A percentile compares a stretch with the other conserved stretches of the same genome.
Conservation (phyloP, 179 eudicot species). For the Spergularia azorica region DNA sequence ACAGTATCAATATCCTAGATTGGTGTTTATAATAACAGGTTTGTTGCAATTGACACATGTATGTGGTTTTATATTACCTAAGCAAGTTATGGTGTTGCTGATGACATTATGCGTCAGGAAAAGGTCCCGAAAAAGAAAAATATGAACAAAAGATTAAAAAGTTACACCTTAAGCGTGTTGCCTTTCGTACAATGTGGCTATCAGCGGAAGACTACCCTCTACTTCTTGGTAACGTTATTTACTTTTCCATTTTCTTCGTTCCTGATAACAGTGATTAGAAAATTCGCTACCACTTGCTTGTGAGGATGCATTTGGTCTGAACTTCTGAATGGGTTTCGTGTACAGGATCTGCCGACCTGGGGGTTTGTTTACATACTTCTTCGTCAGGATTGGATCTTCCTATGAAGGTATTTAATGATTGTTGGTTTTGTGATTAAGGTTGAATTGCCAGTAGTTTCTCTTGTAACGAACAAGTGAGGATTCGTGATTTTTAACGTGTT, state of each 20-base stretch:
- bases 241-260: neutral
- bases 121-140: slow-evolving; percentile 93
- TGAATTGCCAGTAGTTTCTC: neutral
- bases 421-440: neutral
- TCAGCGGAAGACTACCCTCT: slow-evolving; percentile 91
- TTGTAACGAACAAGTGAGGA: neutral
- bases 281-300: neutral
- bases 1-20: slow-evolving; percentile 64
- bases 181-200: slow-evolving; percentile 98
- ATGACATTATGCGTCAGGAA: slow-evolving; percentile 46
- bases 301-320: neutral
- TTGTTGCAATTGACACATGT: slow-evolving; percentile 8
- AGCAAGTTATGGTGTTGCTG: neutral
- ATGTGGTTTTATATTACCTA: slow-evolving; percentile 1
- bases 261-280: neutral
- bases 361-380: slow-evolving; percentile 96
- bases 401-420: slow-evolving; percentile 67
- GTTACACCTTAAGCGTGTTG: slow-evolving; percentile 84
- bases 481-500: slow-evolving; percentile 5
- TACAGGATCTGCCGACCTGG: slow-evolving; percentile 94
- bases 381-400: slow-evolving; percentile 99
- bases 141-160: slow-evolving; percentile 82
- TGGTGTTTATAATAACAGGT: slow-evolving; percentile 94
- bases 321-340: neutral
- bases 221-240: slow-evolving; percentile 66